phyloP scores from a whole-genome alignment of 2,329 filamentous ascomycete species.

The Paracoccidioides lutzii region DNA sequence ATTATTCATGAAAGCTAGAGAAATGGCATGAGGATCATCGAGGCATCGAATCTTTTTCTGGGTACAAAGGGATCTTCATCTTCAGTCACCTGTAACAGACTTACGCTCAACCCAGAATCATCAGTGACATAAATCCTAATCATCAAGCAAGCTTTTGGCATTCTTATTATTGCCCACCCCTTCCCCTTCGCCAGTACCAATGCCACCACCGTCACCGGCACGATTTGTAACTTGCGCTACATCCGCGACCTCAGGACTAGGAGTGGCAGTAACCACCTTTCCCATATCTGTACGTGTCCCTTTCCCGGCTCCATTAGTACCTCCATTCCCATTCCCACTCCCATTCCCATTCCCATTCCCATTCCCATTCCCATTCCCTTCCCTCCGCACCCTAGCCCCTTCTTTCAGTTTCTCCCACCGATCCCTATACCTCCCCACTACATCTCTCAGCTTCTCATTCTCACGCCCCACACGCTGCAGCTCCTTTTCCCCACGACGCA shows the following conservation, averaged over 20 bases:
- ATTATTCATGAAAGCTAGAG: too few relatives aligned
- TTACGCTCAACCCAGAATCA: neutral
- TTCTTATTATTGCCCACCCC: neutral
- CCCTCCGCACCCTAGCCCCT: conserved; percentile 40
- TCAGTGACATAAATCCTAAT: neutral
- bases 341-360: neutral
- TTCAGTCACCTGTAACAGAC: too few relatives aligned
- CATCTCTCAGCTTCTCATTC: conserved; percentile 46
- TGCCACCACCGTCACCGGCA: neutral
- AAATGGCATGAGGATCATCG: too few relatives aligned
- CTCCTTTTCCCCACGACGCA: conserved; percentile 45
- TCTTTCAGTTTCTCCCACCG: conserved; percentile 59
- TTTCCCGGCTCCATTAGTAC: neutral
- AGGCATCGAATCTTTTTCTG: too few relatives aligned
- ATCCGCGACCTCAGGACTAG: neutral
- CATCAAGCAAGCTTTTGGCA: neutral
- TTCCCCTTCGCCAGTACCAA: neutral
- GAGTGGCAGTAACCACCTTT: neutral
- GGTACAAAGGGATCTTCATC: too few relatives aligned
- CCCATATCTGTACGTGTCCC: neutral
- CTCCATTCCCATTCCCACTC: conserved; percentile 1
- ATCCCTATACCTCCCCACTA: conserved; percentile 46
- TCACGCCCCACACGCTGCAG: conserved; percentile 50
- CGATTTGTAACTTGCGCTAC: neutral
- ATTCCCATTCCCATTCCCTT: conserved; percentile 13